These are phyloP conservation scores for Mucor circinelloides DNA, from an alignment of 371 early-diverging fungal species.

Conservation along the genomic window DNA sequence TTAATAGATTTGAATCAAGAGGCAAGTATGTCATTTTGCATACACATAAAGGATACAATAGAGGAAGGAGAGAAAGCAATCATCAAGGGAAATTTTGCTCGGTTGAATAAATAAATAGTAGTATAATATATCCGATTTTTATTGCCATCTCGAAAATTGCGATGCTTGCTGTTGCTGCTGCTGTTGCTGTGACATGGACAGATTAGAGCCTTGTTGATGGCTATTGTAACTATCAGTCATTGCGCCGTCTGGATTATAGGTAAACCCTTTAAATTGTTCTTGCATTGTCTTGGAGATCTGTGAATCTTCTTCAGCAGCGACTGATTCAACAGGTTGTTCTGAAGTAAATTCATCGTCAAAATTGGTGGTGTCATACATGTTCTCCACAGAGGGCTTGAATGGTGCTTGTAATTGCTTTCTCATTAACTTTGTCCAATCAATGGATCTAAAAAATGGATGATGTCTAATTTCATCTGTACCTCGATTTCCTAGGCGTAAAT, in stretches of 20 bases:
- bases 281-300: slow-evolving; percentile 89
- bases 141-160: slow-evolving; percentile 13
- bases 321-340: slow-evolving; percentile 88
- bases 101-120: not conserved
- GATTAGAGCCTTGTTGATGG: slow-evolving; percentile 18
- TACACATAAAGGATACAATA: not conserved
- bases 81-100: not conserved
- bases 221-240: slow-evolving; percentile 43
- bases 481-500: slow-evolving; percentile 79
- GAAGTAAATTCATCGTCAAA: slow-evolving; percentile 83
- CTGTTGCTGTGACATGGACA: not conserved
- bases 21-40: not conserved
- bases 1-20: not conserved
- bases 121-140: not conserved
- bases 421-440: slow-evolving; percentile 88
- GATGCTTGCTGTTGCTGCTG: not conserved
- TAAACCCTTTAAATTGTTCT: slow-evolving; percentile 94
- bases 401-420: slow-evolving; percentile 91
- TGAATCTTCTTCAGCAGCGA: slow-evolving; percentile 67
- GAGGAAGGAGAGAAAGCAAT: not conserved
- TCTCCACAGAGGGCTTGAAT: slow-evolving; percentile 88
- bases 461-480: slow-evolving; percentile 89
- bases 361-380: slow-evolving; percentile 79
- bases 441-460: slow-evolving; percentile 92
- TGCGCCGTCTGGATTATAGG: slow-evolving; percentile 44